Evolutionary conservation across 2,329 filamentous ascomycete species (phyloP).

Genomic region (Ramularia collo-cygni): DNA sequence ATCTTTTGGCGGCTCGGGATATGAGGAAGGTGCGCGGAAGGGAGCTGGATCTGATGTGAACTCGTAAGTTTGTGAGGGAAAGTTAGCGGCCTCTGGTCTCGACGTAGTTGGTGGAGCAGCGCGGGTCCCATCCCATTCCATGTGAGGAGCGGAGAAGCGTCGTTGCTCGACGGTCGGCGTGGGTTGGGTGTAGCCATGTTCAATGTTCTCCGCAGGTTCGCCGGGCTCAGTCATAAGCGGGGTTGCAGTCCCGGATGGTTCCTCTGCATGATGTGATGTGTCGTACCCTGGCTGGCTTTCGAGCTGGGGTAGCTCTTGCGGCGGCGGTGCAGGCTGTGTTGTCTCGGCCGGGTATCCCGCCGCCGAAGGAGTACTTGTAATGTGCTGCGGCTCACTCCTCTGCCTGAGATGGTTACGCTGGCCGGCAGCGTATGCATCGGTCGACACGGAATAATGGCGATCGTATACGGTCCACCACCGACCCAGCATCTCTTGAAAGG

Average conservation of each 20-base stretch:
- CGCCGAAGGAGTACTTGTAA: constrained; percentile 13
- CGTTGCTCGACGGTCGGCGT: constrained; percentile 42
- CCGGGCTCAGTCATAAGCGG: constrained; percentile 37
- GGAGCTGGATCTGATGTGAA: constrained; percentile 72
- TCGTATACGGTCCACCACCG: constrained; percentile 96
- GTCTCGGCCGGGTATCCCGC: constrained; percentile 22
- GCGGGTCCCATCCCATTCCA: constrained; percentile 58
- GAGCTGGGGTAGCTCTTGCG: constrained; percentile 5
- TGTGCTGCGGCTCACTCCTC: constrained; percentile 5
- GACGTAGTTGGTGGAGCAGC: constrained; percentile 56
- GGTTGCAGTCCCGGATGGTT: constrained; percentile 6
- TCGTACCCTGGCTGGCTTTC: too few relatives aligned
- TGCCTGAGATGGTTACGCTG: constrained; percentile 8
- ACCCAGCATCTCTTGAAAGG: constrained; percentile 76
- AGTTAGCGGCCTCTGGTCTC: constrained; percentile 76
- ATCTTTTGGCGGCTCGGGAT: constrained; percentile 75
- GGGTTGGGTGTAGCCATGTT: constrained; percentile 38
- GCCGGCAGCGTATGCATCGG: constrained; percentile 14
- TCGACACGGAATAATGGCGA: constrained; percentile 60
- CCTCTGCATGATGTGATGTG: constrained; percentile 5
- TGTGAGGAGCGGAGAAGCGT: constrained; percentile 50
- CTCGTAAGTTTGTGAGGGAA: constrained; percentile 69
- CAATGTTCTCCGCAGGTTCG: constrained; percentile 38
- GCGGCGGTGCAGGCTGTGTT: constrained; percentile 16
- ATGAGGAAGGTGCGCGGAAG: constrained; percentile 69